A percentile compares a stretch with the other conserved stretches of the same genome.
Evolutionary conservation across 257 asterid species (phyloP).

Genomic region (Solanum ahanhuiri): DNA sequence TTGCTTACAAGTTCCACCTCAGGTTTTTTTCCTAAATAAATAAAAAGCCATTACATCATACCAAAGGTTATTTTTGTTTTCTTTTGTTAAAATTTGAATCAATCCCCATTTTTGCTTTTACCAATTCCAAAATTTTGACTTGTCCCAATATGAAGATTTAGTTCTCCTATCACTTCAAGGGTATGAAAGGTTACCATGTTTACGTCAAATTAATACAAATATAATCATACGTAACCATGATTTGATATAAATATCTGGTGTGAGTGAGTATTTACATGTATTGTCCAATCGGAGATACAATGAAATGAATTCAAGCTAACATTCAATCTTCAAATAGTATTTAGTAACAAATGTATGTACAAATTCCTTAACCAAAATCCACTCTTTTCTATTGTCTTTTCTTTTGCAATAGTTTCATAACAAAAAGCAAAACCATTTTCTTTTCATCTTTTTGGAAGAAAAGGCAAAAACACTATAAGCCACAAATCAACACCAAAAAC

Average conservation of each 20-base stretch:
- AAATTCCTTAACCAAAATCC: not conserved
- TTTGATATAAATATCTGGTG: fast-evolving
- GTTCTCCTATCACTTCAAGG: not conserved
- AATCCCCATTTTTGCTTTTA: not conserved
- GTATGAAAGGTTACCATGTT: not conserved
- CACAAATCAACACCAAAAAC: not conserved
- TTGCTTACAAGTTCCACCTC: not conserved
- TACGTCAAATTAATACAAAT: not conserved
- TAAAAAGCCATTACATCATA: not conserved
- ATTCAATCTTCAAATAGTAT: not conserved
- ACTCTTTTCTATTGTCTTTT: not conserved
- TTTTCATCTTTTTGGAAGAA: not conserved
- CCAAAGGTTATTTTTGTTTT: not conserved
- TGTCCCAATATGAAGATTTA: not conserved
- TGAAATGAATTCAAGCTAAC: not conserved
- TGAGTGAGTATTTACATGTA: not conserved
- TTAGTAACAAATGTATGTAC: not conserved
- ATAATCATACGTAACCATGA: fast-evolving
- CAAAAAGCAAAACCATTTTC: not conserved
- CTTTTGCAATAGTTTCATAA: not conserved
- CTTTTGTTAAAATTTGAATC: not conserved
- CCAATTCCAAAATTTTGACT: not conserved
- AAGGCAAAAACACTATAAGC: not conserved
- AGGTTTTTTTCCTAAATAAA: not conserved
- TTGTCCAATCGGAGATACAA: not conserved